Percentiles rank a stretch among this genome's conserved stretches.
These are phyloP conservation scores for Ceratocystis destructans DNA, from an alignment of 2,329 filamentous ascomycete genomes.

Conservation along the genomic window DNA sequence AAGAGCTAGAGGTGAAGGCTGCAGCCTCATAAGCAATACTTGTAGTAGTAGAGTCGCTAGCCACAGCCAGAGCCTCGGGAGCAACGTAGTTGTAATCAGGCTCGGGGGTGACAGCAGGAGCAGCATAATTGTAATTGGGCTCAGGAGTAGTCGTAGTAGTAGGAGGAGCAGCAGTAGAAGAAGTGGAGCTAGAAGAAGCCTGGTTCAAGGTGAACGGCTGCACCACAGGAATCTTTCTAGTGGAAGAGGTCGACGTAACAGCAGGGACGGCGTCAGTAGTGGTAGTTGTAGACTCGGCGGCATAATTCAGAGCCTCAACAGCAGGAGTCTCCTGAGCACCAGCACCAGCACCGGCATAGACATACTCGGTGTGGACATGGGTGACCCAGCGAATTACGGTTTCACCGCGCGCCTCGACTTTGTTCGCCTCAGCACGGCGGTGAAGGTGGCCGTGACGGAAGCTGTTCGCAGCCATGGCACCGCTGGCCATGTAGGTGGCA, in stretches of 20 bases:
- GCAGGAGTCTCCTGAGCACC: constrained; percentile 6
- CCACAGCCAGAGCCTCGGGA: constrained; percentile 13
- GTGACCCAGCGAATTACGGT: constrained; percentile 31
- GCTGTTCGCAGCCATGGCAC: constrained; percentile 31
- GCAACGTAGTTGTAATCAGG: background rate
- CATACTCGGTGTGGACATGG: constrained; percentile 30
- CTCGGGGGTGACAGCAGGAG: background rate
- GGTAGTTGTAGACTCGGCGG: background rate
- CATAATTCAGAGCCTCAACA: background rate
- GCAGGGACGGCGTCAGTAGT: background rate
- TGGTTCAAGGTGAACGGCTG: background rate
- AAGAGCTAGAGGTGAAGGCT: constrained; percentile 18
- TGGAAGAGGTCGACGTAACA: constrained; percentile 9
- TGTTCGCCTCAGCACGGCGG: constrained; percentile 3
- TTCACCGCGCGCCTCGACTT: constrained; percentile 25
- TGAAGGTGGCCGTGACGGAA: constrained; percentile 28
- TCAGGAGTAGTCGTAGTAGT: too few species aligned
- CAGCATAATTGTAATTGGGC: background rate
- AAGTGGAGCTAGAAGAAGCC: background rate
- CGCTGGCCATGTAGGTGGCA: constrained; percentile 32
- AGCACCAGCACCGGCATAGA: constrained; percentile 20
- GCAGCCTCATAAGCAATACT: constrained; percentile 17
- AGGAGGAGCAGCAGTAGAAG: background rate
- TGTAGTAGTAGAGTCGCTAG: constrained; percentile 20
- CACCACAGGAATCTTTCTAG: constrained; percentile 1